Evolutionary conservation across 2,329 filamentous ascomycete species (phyloP).

Genomic region (Davidsoniella virescens): DNA sequence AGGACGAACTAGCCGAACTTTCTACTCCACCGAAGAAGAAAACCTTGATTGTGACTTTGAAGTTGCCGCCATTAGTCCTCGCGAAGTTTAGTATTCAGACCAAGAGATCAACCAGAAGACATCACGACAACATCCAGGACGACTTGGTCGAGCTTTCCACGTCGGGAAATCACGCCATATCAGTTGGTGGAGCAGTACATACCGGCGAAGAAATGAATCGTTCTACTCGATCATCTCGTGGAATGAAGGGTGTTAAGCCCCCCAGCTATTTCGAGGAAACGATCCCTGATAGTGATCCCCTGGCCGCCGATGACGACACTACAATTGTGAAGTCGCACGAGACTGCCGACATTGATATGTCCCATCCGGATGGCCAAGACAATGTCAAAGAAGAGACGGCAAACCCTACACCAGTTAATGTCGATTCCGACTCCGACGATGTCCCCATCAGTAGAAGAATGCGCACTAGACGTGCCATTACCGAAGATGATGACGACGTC

Average conservation of each 20-base stretch:
- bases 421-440: conserved; percentile 20
- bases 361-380: conserved; percentile 16
- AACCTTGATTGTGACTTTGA: conserved; percentile 28
- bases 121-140: too few species aligned
- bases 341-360: conserved; percentile 17
- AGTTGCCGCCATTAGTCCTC: conserved; percentile 17
- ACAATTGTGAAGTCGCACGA: conserved; percentile 17
- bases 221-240: conserved; percentile 29
- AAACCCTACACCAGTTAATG: conserved; percentile 13
- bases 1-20: conserved; percentile 18
- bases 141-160: too few species aligned
- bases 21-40: conserved; percentile 17
- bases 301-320: conserved; percentile 13
- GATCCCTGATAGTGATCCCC: conserved; percentile 12
- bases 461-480: conserved; percentile 11
- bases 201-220: conserved; percentile 16
- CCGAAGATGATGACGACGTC: conserved; percentile 28
- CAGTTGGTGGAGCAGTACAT: conserved; percentile 19
- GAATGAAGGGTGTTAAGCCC: conserved; percentile 31
- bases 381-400: neutral
- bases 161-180: too few species aligned
- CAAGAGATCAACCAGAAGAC: too few species aligned
- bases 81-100: too few species aligned
- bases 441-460: conserved; percentile 13
- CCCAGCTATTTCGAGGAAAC: conserved; percentile 6